A percentile compares a stretch with the other conserved stretches of the same genome.
Evolutionary conservation across 1,284 basidiomycete genomes (phyloP).

Genomic region (Naganishia sp.): DNA sequence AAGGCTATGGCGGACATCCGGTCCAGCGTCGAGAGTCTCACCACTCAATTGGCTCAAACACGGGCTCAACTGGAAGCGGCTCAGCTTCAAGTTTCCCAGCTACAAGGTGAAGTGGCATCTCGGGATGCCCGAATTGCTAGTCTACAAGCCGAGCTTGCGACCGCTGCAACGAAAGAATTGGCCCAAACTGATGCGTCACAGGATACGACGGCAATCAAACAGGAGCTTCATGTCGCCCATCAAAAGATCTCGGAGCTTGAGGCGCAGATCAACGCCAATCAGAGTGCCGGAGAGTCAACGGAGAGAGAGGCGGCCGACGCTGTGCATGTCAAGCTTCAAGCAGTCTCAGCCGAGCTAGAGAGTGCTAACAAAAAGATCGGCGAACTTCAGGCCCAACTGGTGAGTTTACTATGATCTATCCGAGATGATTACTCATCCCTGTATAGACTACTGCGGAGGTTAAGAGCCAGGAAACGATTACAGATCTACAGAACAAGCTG

Average conservation of each 20-base stretch:
- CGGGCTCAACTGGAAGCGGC: conserved; percentile 1
- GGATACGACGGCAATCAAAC: conserved; percentile 1
- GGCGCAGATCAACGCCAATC: conserved; percentile 1
- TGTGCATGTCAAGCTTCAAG: not conserved
- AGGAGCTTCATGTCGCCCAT: conserved; percentile 11
- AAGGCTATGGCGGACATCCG: conserved; percentile 15
- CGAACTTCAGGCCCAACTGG: conserved; percentile 8
- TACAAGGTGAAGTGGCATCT: conserved; percentile 13
- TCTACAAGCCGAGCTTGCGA: conserved; percentile 4
- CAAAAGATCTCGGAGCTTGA: conserved; percentile 26
- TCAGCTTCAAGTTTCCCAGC: conserved; percentile 21
- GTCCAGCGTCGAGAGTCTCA: conserved; percentile 11
- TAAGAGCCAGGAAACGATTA: conserved; percentile 6
- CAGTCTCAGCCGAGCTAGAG: conserved; percentile 2
- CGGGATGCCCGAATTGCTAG: conserved; percentile 18
- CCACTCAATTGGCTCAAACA: conserved; percentile 8
- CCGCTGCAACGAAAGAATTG: not conserved
- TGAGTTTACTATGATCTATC: not conserved
- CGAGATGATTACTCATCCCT: not conserved
- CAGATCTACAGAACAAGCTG: not conserved
- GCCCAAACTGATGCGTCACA: not conserved
- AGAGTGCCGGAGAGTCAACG: not conserved
- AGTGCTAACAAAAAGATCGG: conserved; percentile 14
- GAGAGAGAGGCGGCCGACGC: not conserved
- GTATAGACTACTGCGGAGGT: conserved; percentile 1